These are phyloP conservation scores for Dipteronia dyeriana DNA, from an alignment of 345 rosid genomes.

Conservation along the genomic window DNA sequence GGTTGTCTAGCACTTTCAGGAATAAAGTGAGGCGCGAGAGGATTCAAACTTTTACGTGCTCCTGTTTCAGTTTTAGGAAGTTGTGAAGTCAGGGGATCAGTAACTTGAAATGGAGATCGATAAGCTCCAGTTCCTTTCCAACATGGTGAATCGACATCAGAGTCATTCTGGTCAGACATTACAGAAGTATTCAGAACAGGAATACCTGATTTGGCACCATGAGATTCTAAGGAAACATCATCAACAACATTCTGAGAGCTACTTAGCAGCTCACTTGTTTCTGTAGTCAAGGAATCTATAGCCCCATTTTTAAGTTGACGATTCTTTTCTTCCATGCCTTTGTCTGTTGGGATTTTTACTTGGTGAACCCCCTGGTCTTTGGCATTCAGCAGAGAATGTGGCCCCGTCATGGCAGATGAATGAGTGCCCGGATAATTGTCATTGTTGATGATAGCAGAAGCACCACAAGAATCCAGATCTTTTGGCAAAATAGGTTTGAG, in stretches of 20 bases:
- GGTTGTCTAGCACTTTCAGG: constrained; percentile 37
- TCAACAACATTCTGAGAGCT: constrained; percentile 15
- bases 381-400: not conserved
- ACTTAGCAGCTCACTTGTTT: constrained; percentile 23
- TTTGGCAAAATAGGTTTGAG: constrained; percentile 14
- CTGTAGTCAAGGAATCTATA: constrained; percentile 2
- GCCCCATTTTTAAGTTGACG: constrained; percentile 13
- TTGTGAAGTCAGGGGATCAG: constrained; percentile 21
- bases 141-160: constrained; percentile 71
- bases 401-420: constrained; percentile 4
- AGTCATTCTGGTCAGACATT: constrained; percentile 31
- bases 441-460: not conserved
- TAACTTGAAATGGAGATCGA: constrained; percentile 15
- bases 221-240: constrained; percentile 25
- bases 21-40: constrained; percentile 54
- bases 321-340: constrained; percentile 11
- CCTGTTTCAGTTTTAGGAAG: constrained; percentile 30
- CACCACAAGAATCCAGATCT: constrained; percentile 17
- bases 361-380: constrained; percentile 18
- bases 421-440: not conserved
- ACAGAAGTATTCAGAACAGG: constrained; percentile 24
- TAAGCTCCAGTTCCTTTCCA: constrained; percentile 49
- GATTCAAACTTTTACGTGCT: constrained; percentile 40
- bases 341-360: constrained; percentile 11
- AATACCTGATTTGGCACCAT: constrained; percentile 23